Percentiles rank a stretch among this genome's conserved stretches.
Conservation (phyloP, 495 filamentous ascomycete genomes). For the Aspergillus saccharolyticus region DNA sequence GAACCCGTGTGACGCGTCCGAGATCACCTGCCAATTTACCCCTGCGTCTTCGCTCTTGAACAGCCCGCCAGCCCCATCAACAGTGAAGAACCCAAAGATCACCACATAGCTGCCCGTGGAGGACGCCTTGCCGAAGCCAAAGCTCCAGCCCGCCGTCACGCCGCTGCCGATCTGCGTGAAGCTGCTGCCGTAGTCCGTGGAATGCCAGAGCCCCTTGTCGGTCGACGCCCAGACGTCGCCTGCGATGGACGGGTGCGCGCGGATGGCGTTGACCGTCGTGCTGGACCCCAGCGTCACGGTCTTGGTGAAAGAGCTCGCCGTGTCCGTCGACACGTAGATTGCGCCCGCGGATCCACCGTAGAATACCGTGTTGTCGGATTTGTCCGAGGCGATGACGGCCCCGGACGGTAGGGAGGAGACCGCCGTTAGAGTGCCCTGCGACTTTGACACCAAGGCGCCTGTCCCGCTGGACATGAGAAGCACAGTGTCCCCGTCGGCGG, state of each 20-base stretch:
- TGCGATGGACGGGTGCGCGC: slow-evolving; percentile 11
- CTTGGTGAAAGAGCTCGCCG: slow-evolving; percentile 5
- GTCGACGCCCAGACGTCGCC: slow-evolving; percentile 15
- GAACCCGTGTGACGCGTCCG: slow-evolving; percentile 11
- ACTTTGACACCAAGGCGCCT: slow-evolving; percentile 5
- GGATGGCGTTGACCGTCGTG: slow-evolving; percentile 12
- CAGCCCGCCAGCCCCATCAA: slow-evolving; percentile 9
- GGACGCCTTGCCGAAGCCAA: slow-evolving; percentile 9
- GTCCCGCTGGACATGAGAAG: slow-evolving; percentile 9
- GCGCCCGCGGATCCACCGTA: slow-evolving; percentile 6
- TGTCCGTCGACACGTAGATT: slow-evolving; percentile 14
- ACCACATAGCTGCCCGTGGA: slow-evolving; percentile 1
- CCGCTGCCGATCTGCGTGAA: slow-evolving; percentile 9
- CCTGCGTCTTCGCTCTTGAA: slow-evolving; percentile 14
- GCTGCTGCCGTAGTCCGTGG: slow-evolving; percentile 9
- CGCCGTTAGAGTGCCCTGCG: slow-evolving; percentile 4
- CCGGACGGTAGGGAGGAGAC: slow-evolving; percentile 13
- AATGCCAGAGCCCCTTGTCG: slow-evolving; percentile 14
- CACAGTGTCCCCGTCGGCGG: slow-evolving; percentile 11
- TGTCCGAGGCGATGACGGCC: slow-evolving; percentile 15
- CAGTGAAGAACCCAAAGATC: slow-evolving; percentile 12
- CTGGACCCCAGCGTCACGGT: slow-evolving; percentile 8
- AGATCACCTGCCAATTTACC: slow-evolving; percentile 11
- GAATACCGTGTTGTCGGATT: slow-evolving; percentile 13
- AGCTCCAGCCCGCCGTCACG: slow-evolving; percentile 9